Base-by-base conservation (phyloP, 768 basidiomycete genomes). In the Trametopsis cervina region DNA sequence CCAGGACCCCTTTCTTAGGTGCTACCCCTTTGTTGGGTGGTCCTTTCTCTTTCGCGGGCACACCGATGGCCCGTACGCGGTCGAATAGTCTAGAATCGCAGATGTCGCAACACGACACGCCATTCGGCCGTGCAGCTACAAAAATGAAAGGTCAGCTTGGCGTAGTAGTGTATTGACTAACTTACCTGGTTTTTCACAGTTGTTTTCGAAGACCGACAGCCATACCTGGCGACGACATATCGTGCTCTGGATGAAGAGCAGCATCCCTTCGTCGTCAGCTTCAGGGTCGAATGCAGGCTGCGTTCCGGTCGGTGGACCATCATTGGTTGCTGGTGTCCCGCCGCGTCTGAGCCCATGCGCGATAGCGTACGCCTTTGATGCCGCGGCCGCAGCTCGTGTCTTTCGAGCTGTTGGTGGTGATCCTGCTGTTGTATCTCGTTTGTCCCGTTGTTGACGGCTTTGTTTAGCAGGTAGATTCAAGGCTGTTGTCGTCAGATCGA, bases 251-350 rank as follows among this genome's bases (percentile, higher is more conserved):
- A 64, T 60, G 44, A 65, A 57, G 0, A 47, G 48, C 27, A 60
- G 55, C 10, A 68, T 35, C 0, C 68, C 68, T 57, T 67, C 62
- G 21, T 63, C 61, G 0, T 50, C 35, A 0, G 59, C 56, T 0
- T 60, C 46, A 0, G 18, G 21, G 20, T 52, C 40, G 7, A 60
- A 35, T 0, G n/a, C 9, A 12, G 54, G 54, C 26, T 51, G 46
- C 20, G 20, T 23, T 12, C 42, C 44, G 15, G 13, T 22, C 12
- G 44, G 48, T 1, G 4, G n/a, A 5, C 11, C 23, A 11, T 35
- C 29, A 20, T 46, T 22, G 12, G 24, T 21, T 13, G 25, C 12
- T n/a, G n/a, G n/a, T 13, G 40, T 22, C 15, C 46, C 43, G 18
- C 50, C 49, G 6, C 51, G 48, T 7, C 24, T 17, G 10, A 50